These are phyloP conservation scores for Macadamia integrifolia DNA, from an alignment of 164 flowering plant species.

Conservation along the genomic window DNA sequence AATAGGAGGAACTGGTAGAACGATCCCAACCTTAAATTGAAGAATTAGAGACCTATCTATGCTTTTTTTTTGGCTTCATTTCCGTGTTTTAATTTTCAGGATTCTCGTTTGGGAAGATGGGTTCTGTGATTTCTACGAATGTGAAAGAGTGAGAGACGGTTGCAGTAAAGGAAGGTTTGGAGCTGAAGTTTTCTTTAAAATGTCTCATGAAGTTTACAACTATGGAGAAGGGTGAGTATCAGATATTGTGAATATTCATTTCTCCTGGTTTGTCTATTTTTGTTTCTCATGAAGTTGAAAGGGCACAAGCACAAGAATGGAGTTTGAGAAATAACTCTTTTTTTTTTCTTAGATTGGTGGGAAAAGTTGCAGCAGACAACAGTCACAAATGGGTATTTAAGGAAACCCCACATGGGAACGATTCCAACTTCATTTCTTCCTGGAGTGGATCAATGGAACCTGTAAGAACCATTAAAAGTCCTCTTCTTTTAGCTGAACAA, in stretches of 20 bases:
- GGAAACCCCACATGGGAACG: conserved; percentile 36
- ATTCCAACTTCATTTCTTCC: conserved; percentile 39
- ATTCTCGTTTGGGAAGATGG: conserved; percentile 92
- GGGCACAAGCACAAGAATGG: no score
- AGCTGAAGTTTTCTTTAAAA: conserved; percentile 70
- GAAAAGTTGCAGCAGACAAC: conserved; percentile 77
- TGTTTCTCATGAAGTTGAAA: neutral
- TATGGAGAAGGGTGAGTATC: conserved; percentile 75
- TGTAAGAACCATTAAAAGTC: conserved; percentile 34
- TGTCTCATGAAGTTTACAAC: conserved; percentile 82
- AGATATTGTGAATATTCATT: neutral
- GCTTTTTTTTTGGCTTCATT: conserved; percentile 2
- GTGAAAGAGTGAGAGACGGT: conserved; percentile 44
- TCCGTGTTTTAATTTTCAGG: conserved; percentile 30
- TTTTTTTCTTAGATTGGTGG: conserved; percentile 47
- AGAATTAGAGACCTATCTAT: conserved; percentile 6
- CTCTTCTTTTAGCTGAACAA: neutral
- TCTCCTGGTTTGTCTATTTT: no score
- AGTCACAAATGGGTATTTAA: conserved; percentile 76
- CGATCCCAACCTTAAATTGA: neutral
- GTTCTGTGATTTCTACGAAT: conserved; percentile 61
- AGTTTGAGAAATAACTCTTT: neutral
- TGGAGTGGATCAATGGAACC: conserved; percentile 68
- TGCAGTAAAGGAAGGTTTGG: conserved; percentile 50
- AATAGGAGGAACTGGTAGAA: conserved; percentile 78